Conservation (phyloP, 306 rosid genomes). For the Medicago ruthenica region DNA sequence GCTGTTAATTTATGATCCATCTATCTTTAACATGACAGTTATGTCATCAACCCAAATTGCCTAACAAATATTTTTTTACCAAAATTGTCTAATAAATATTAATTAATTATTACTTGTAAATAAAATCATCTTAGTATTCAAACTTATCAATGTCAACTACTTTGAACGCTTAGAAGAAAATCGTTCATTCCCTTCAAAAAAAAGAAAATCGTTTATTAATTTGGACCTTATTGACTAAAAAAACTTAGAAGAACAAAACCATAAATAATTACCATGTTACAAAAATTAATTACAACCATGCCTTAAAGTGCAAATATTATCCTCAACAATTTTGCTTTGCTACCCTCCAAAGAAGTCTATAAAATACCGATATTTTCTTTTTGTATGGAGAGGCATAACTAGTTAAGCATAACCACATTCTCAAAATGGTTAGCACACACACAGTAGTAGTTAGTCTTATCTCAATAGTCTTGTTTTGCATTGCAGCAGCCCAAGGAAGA, state of each 20-base stretch:
- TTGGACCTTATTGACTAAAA: no score
- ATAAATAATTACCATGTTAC: neutral
- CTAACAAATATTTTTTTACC: no score
- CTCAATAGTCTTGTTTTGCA: conserved; percentile 28
- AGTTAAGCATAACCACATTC: neutral
- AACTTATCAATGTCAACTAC: neutral
- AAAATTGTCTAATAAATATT: no score
- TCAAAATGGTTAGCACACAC: conserved; percentile 33
- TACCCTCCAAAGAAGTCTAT: neutral
- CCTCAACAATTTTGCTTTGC: no score
- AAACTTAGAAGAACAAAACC: no score
- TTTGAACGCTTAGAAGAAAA: neutral
- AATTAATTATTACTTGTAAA: no score
- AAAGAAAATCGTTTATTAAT: no score
- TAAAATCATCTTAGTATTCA: no score
- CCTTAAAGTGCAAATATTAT: neutral
- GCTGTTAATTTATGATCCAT: no score
- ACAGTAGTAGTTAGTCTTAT: conserved; percentile 3
- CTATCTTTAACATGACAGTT: no score
- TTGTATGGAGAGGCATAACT: neutral
- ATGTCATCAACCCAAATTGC: no score
- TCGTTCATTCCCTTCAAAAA: no score
- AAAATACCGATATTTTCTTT: neutral
- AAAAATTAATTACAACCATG: neutral
- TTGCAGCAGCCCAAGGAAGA: conserved; percentile 40